Conservation (phyloP, 148 eudicot genomes). For the Camellia japonica region DNA sequence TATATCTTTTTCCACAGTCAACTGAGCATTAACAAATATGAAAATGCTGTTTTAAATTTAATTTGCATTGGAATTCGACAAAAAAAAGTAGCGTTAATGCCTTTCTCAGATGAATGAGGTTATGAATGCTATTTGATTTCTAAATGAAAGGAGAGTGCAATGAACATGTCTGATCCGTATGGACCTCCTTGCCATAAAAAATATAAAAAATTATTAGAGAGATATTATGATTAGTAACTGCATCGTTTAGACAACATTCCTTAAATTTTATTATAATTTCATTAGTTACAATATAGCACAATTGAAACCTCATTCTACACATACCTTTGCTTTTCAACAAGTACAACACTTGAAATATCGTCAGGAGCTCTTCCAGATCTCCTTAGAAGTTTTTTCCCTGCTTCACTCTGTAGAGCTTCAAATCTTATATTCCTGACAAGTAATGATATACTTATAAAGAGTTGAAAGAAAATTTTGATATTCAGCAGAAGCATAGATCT, state of each 20-base stretch:
- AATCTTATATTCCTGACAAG: conserved; percentile 70
- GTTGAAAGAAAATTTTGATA: neutral
- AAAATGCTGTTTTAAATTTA: too few relatives aligned
- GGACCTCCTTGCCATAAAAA: too few relatives aligned
- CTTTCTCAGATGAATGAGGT: too few relatives aligned
- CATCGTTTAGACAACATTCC: neutral
- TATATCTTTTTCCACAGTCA: too few relatives aligned
- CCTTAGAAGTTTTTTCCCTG: conserved; percentile 68
- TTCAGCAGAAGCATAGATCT: neutral
- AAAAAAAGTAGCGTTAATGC: too few relatives aligned
- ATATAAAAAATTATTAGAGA: too few relatives aligned
- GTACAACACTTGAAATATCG: conserved; percentile 97
- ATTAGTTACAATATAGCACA: neutral
- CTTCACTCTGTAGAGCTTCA: conserved; percentile 93
- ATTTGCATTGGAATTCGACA: too few relatives aligned
- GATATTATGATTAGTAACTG: neutral
- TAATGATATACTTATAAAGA: neutral
- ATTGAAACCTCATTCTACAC: neutral
- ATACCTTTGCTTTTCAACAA: conserved; percentile 85
- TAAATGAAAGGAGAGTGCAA: too few relatives aligned
- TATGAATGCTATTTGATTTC: too few relatives aligned
- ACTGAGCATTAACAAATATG: too few relatives aligned
- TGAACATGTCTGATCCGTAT: too few relatives aligned
- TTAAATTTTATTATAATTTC: neutral
- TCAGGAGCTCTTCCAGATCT: conserved; percentile 97